phyloP scores from a whole-genome alignment of 768 basidiomycete genomes.

The Leccinum aurantiacum region DNA sequence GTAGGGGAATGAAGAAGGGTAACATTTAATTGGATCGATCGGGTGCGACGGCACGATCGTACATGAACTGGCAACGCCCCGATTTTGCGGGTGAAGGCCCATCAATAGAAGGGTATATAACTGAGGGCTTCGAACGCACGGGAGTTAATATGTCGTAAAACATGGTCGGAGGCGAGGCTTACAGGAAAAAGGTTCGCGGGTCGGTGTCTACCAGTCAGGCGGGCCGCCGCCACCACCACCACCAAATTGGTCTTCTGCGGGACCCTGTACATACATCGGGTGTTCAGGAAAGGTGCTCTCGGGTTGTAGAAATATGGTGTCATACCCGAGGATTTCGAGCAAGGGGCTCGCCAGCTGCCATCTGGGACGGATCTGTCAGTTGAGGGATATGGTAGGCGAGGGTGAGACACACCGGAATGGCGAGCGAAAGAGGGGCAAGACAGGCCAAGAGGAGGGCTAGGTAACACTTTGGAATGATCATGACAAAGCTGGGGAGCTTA shows the following conservation, averaged over 20 bases:
- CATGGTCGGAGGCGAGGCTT: constrained; percentile 3
- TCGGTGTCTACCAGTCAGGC: constrained; percentile 30
- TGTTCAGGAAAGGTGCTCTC: constrained; percentile 4
- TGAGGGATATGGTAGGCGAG: background rate
- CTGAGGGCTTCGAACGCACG: constrained; percentile 5
- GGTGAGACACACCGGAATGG: constrained; percentile 21
- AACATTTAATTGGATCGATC: constrained; percentile 8
- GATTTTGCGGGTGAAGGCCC: constrained; percentile 9
- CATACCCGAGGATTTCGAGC: constrained; percentile 16
- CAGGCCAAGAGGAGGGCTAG: constrained; percentile 23
- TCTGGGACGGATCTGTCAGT: constrained; percentile 13
- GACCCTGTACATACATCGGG: constrained; percentile 12
- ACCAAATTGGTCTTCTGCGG: constrained; percentile 21
- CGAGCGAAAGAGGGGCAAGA: constrained; percentile 23
- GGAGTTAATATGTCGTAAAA: constrained; percentile 8
- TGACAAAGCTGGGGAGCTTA: constrained; percentile 11
- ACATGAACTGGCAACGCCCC: constrained; percentile 10
- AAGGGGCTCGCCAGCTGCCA: constrained; percentile 7
- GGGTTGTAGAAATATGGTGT: background rate
- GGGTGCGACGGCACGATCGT: constrained; percentile 4
- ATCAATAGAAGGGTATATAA: background rate
- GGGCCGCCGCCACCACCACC: constrained; percentile 12
- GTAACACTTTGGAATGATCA: constrained; percentile 22
- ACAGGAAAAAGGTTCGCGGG: constrained; percentile 7
- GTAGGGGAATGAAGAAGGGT: constrained; percentile 3